Conservation (phyloP, 1,139 yeast genomes). For the Nakaseomyces delphensis region DNA sequence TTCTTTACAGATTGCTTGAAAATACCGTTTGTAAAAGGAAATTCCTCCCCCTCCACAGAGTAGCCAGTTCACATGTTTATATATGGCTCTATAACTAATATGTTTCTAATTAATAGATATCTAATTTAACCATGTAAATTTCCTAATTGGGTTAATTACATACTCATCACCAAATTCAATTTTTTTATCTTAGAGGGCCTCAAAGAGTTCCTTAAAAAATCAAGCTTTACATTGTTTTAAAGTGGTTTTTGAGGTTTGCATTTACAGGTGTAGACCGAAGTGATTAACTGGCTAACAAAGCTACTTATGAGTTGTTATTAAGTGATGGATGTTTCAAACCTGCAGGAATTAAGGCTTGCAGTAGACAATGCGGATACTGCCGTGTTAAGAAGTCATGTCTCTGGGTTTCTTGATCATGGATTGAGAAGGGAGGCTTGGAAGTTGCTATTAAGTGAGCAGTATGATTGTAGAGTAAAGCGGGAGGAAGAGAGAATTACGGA, state of each 20-base stretch:
- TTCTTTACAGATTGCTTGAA: no score
- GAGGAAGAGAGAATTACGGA: neutral
- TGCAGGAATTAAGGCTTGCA: neutral
- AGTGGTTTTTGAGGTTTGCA: neutral
- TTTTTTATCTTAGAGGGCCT: neutral
- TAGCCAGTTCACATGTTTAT: no score
- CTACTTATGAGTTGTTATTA: no score
- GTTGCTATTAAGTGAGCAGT: neutral
- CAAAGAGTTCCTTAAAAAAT: neutral
- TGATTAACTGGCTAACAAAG: no score
- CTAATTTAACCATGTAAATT: constrained; percentile 6
- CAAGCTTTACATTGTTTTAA: neutral
- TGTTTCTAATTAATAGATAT: neutral
- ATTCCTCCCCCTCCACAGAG: no score
- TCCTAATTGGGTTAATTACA: constrained; percentile 10
- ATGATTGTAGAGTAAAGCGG: neutral
- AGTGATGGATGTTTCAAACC: neutral
- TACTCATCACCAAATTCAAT: neutral
- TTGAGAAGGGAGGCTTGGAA: constrained; percentile 1
- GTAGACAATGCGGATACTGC: neutral
- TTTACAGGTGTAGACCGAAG: no score
- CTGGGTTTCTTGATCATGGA: neutral
- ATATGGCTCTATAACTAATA: neutral
- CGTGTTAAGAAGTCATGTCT: neutral
- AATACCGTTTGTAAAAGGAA: no score